Evolutionary conservation across 2,329 filamentous ascomycete genomes (phyloP).

Genomic region (Apiospora saccharicola): DNA sequence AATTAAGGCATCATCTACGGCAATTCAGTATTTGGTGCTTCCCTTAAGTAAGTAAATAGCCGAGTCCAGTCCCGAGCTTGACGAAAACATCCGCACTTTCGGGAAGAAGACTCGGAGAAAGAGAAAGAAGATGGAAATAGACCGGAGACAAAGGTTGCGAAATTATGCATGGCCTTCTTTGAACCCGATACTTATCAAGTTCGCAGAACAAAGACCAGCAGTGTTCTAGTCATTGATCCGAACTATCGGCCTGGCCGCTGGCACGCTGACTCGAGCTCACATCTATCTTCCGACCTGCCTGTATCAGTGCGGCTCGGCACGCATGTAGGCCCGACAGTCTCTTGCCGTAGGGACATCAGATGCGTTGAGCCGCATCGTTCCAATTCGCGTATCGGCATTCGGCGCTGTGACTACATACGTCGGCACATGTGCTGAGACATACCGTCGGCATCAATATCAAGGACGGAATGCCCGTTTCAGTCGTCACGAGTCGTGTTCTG

Average conservation of each 20-base stretch:
- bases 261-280: not conserved
- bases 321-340: not conserved
- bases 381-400: not conserved
- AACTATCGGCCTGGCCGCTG: not conserved
- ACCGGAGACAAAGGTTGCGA: not conserved
- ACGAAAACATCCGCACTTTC: not conserved
- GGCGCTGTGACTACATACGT: not conserved
- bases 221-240: not conserved
- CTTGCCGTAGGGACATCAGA: not conserved
- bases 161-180: not conserved
- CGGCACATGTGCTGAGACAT: not conserved
- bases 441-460: not conserved
- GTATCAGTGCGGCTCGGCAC: not conserved
- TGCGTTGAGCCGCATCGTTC: not conserved
- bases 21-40: not conserved
- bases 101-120: not conserved
- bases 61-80: not conserved
- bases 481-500: not conserved
- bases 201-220: not conserved
- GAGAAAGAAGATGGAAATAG: not conserved
- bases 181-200: not conserved
- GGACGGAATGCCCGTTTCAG: not conserved
- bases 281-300: too few relatives aligned
- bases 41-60: not conserved
- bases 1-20: too few relatives aligned